Evolutionary conservation across 148 eudicot species (phyloP).

Genomic region (Agrostemma githago): DNA sequence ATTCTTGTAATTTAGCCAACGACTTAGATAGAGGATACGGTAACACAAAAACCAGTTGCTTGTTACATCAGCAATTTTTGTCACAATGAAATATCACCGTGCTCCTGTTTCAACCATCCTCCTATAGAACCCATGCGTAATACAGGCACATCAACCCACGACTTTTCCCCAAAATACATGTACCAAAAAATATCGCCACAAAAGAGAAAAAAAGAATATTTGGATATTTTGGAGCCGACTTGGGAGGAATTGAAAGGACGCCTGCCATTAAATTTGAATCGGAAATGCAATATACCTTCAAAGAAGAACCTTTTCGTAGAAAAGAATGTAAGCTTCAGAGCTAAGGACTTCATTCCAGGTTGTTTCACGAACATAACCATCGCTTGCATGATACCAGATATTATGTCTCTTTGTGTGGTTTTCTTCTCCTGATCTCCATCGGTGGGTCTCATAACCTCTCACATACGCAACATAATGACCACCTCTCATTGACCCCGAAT

Average conservation of each 20-base stretch:
- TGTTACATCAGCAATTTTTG: background rate
- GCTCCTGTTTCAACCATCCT: background rate
- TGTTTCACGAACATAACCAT: slow-evolving; percentile 54
- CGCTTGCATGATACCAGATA: slow-evolving; percentile 79
- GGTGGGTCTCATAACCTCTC: slow-evolving; percentile 40
- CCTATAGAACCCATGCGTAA: background rate
- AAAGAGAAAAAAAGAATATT: background rate
- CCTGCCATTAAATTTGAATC: background rate
- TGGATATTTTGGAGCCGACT: slow-evolving; percentile 9
- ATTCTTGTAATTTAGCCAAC: background rate
- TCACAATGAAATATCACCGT: background rate
- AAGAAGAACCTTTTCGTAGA: slow-evolving; percentile 45
- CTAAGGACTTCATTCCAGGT: slow-evolving; percentile 68
- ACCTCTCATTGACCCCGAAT: slow-evolving; percentile 73
- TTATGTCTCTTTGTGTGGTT: slow-evolving; percentile 23
- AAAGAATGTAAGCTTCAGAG: slow-evolving; percentile 76
- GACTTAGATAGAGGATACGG: background rate
- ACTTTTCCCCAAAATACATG: slow-evolving; percentile 3
- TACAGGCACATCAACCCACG: background rate
- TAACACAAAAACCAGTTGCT: background rate
- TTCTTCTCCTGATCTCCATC: slow-evolving; percentile 28
- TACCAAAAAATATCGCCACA: background rate
- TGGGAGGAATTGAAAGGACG: background rate
- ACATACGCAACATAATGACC: slow-evolving; percentile 90
- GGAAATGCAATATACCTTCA: slow-evolving; percentile 31